Evolutionary conservation across 805 yeast species (phyloP), one percentile per base, ranked within the genome.

Genomic region (Wickerhamiella australiensis): DNA sequence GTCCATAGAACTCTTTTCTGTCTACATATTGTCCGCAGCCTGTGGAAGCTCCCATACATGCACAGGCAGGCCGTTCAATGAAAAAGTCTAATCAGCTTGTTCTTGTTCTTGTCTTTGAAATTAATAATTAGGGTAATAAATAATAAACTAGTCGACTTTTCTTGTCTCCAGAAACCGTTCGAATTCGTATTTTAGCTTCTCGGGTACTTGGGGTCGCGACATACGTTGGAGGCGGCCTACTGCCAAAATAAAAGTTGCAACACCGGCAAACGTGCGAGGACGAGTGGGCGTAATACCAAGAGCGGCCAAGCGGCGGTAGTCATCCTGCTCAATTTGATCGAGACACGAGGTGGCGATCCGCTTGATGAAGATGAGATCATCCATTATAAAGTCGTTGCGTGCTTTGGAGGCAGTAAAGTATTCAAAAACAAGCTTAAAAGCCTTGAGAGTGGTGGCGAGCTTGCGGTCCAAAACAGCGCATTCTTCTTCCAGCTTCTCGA

Each of bases 331-430:
- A 8, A 46, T 2, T 21, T 46, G 49, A n/a, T 22, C 13, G 11
- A 36, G 33, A 43, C 49, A 46, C 33, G 36, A n/a, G 7, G 27
- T 15, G 35, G 37, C 43, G 22, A 46, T 37, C 18, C 33, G 26
- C 20, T 46, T 46, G 29, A 46, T 46, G 27, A 37, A 46, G 15
- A 46, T 37, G 3, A 46, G 37, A 18, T 46, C 49, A 18, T 25
- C 43, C 38, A 15, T n/a, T 3, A 46, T 35, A 11, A 17, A 17
- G 2, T 21, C 31, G 18, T 5, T 6, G 22, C 49, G 43, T 15
- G n/a, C 20, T 17, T 25, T 15, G 2, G 17, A 21, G 3, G 13
- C 21, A 11, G 17, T 17, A 20, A 22, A n/a, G 37, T 46, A 46
- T 13, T 23, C 36, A 41, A 27, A 20, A 7, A 27, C 37, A 18